Evolutionary conservation across 2,329 filamentous ascomycete species (phyloP), one percentile per base, ranked within the genome.

Genomic region (Fusarium continuum): DNA sequence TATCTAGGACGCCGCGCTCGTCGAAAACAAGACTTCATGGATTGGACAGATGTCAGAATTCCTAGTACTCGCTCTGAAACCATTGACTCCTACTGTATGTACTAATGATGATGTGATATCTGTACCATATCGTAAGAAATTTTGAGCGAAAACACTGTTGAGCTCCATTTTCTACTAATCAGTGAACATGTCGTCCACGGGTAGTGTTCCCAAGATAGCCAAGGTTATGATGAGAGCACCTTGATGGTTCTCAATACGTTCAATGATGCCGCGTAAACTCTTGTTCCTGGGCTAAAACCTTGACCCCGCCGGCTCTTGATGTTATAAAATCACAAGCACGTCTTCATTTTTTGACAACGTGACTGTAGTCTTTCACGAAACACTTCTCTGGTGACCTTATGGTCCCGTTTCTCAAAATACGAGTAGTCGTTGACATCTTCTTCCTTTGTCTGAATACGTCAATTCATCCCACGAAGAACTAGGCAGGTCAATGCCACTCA

Each of bases 161-260:
- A 9, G 16, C 29, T 14, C 8, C 14, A 17, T 9, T n/a, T 28
- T 16, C 41, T 22, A n/a, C 41, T 19, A 9, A 41, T 23, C 25
- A n/a, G 11, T 23, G 10, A 13, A 8, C 10, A 16, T 22, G 20
- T 20, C 9, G n/a, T 20, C 19, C 28, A 22, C 19, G 13, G 28
- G 28, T 14, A 8, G 22, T 8, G 8, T 8, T 28, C 16, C 31
- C n/a, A 7, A 16, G 31, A 28, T 31, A 19, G 7, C 6, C 8
- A 28, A 14, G 20, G 16, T 41, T 14, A 32, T 17, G 10, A 17
- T 22, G 10, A 49, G n/a, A 20, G 29, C 39, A 65, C 62, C 57
- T 29, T 65, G 62, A 65, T 65, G 47, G 62, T 10, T 35, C 39
- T 57, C 9, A 17, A 23, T 53, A 14, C 38, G 25, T 25, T 43